Conservation (phyloP, 768 basidiomycete genomes). For the Lactifluus piperatus region DNA sequence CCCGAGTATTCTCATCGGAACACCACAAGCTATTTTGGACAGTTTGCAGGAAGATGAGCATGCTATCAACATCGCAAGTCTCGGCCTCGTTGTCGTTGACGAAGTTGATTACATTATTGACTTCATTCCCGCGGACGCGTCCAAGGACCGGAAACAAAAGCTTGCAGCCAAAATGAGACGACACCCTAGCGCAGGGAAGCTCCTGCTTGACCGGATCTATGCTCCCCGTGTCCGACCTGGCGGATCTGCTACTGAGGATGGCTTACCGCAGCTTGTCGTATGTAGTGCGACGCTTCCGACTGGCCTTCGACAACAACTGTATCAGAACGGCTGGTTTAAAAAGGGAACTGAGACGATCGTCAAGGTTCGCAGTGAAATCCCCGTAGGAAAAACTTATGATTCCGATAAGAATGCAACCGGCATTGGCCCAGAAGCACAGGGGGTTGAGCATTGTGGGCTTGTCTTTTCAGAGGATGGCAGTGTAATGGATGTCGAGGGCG, state of each 20-base stretch:
- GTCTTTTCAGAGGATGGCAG: constrained; percentile 46
- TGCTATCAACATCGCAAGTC: constrained; percentile 36
- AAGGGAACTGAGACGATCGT: constrained; percentile 15
- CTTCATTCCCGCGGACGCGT: constrained; percentile 38
- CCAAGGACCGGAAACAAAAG: constrained; percentile 32
- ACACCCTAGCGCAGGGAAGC: constrained; percentile 52
- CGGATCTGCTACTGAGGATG: constrained; percentile 23
- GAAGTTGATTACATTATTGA: constrained; percentile 69
- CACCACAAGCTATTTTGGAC: constrained; percentile 61
- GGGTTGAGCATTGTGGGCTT: constrained; percentile 46
- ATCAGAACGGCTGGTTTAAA: constrained; percentile 51
- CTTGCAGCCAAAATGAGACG: constrained; percentile 34
- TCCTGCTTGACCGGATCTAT: constrained; percentile 52
- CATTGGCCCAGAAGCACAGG: background rate
- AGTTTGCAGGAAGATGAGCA: constrained; percentile 37
- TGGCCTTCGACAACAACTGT: constrained; percentile 43
- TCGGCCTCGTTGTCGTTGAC: constrained; percentile 60
- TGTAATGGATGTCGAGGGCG: constrained; percentile 48
- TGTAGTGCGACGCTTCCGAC: constrained; percentile 63
- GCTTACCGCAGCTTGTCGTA: constrained; percentile 49
- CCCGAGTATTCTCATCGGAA: constrained; percentile 64
- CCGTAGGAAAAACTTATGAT: background rate
- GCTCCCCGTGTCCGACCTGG: constrained; percentile 20
- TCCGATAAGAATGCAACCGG: background rate
- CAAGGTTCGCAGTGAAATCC: constrained; percentile 19